Base-by-base conservation (phyloP, 2,329 filamentous ascomycete species). In the Sodiomyces alkalinus region DNA sequence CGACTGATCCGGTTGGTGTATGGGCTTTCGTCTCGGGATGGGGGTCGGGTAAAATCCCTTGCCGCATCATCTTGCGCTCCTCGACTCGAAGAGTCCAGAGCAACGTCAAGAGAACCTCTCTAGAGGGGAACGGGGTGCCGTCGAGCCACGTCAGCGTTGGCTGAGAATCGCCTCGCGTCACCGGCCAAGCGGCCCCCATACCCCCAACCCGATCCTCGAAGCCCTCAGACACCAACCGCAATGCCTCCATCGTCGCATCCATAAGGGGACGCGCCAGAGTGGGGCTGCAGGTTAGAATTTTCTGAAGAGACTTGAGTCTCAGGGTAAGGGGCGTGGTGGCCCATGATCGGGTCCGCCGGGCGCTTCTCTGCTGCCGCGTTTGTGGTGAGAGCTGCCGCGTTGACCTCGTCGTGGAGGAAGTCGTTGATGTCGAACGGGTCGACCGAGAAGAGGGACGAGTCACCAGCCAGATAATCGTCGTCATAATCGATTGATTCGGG, bases 231-330 rank as follows among this genome's bases (percentile, higher is more conserved):
- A 66, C 68, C 63, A 68, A 75, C 73, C 72, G 73, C 73, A 78
- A 69, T 60, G 65, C 68, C 64, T 52, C 67, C 68, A 74, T 64
- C 69, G 73, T 78, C 73, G 73, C 73, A 76, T 77, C 71, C 71
- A 55, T 58, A 46, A 76, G 60, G 47, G 73, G 73, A 77, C 73
- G 73, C 73, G 73, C 73, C 73, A 77, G 63, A 53, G 58, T 64
- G 66, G 71, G 72, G 72, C 71, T 77, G 73, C 73, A 67, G 69
- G 73, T 67, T 66, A 76, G 65, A 53, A 76, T 71, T 60, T 63
- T 70, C 57, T 58, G 60, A 54, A 72, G 67, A 55, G 61, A 61
- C 45, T 60, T 65, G 59, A 68, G 56, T 64, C 66, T 66, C 58
- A 71, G 55, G 49, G 61, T 72, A 56, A 59, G 59, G 51, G 55